phyloP scores from a whole-genome alignment of 1,139 yeast genomes.

The Meyerozyma elateridarum region DNA sequence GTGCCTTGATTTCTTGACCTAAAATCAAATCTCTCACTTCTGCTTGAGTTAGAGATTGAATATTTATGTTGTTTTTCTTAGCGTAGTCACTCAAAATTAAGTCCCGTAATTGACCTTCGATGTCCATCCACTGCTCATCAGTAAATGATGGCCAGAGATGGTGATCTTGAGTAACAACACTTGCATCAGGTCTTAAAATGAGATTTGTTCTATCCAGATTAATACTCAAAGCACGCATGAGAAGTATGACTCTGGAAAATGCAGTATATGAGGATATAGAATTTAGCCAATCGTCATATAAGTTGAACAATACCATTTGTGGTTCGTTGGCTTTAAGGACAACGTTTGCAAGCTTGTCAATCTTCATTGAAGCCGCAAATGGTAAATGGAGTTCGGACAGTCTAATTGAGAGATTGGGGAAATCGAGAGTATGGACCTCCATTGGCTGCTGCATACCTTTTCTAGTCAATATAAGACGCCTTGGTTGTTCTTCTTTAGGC shows the following conservation, averaged over 20 bases:
- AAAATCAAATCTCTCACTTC: conserved; percentile 91
- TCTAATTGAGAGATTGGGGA: conserved; percentile 86
- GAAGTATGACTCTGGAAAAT: conserved; percentile 76
- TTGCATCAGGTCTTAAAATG: conserved; percentile 71
- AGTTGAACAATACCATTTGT: conserved; percentile 83
- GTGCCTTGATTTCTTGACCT: conserved; percentile 91
- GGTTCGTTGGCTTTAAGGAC: conserved; percentile 88
- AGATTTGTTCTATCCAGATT: conserved; percentile 73
- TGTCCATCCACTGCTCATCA: conserved; percentile 88
- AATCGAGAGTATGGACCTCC: conserved; percentile 95
- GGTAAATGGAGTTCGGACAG: conserved; percentile 90
- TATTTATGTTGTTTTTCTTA: conserved; percentile 77
- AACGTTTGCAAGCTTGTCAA: conserved; percentile 74
- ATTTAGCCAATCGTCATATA: conserved; percentile 93
- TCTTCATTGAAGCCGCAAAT: conserved; percentile 78
- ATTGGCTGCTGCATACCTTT: conserved; percentile 92
- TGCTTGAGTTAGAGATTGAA: conserved; percentile 83
- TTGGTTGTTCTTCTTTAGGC: conserved; percentile 93
- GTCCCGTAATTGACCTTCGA: conserved; percentile 85
- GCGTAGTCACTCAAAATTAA: conserved; percentile 83
- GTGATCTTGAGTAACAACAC: conserved; percentile 64
- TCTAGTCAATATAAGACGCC: conserved; percentile 83
- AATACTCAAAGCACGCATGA: conserved; percentile 75
- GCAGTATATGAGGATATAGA: conserved; percentile 87
- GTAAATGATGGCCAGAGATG: conserved; percentile 92